phyloP scores from a whole-genome alignment of 2,329 filamentous ascomycete species.

The Colletotrichum sp. region DNA sequence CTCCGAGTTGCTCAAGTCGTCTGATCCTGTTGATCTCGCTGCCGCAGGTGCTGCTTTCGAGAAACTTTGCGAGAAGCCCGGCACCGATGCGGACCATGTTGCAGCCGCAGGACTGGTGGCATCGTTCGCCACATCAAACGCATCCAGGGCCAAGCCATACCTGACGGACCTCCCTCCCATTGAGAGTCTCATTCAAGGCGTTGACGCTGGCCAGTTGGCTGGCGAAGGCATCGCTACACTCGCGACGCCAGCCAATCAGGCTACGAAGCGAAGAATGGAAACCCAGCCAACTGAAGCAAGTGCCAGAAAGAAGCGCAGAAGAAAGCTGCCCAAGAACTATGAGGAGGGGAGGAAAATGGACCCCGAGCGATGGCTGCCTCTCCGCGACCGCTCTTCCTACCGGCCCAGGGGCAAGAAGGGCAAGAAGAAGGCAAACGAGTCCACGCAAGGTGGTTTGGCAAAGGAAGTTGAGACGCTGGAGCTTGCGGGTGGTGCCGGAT shows the following conservation, averaged over 20 bases:
- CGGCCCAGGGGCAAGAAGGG: conserved; percentile 91
- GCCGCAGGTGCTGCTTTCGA: conserved; percentile 82
- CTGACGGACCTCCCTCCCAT: conserved; percentile 65
- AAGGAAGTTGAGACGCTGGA: conserved; percentile 74
- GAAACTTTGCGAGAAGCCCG: conserved; percentile 68
- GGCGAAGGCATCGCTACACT: conserved; percentile 66
- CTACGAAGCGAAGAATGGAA: conserved; percentile 51
- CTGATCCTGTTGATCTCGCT: conserved; percentile 68
- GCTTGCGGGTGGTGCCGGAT: conserved; percentile 66
- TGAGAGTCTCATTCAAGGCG: conserved; percentile 61
- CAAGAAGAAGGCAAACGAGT: conserved; percentile 78
- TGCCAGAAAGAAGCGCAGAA: conserved; percentile 56
- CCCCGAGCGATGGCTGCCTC: conserved; percentile 89
- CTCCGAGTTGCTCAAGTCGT: conserved; percentile 80
- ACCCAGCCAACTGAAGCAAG: conserved; percentile 31
- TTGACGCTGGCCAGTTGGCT: conserved; percentile 68
- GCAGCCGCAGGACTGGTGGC: conserved; percentile 87
- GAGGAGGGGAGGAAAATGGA: conserved; percentile 82
- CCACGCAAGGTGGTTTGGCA: conserved; percentile 85
- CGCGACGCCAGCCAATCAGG: conserved; percentile 39
- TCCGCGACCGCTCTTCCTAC: conserved; percentile 88
- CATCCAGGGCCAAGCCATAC: conserved; percentile 58
- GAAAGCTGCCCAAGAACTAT: conserved; percentile 73
- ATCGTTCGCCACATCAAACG: conserved; percentile 70
- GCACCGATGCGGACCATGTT: conserved; percentile 66